Evolutionary conservation across 805 yeast species (phyloP), one percentile per base, ranked within the genome.

Genomic region (Saturnispora halmiae): DNA sequence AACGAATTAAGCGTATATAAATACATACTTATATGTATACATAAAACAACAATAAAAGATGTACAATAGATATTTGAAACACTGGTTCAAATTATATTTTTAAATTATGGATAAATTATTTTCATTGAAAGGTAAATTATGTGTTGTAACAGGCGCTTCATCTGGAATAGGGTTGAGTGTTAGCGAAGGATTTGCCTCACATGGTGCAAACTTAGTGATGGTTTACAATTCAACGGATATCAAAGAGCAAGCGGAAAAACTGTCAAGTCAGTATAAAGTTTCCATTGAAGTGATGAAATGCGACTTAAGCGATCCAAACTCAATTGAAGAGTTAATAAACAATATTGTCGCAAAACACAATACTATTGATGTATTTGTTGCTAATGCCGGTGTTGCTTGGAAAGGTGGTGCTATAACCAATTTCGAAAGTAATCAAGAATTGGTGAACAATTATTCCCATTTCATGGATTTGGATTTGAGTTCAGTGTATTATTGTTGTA

Each of bases 401-500:
- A 70, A 75, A 18, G 67, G 72, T 22, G 87, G 88, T 18, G 72
- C 72, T 15, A 57, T 76, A 46, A 58, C 73, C n/a, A 39, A 51
- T 5, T 63, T 63, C 34, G 56, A 64, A 45, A 53, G 53, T 27
- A 65, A 64, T 31, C 65, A 64, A 3, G 68, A 64, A 36, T 75
- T 48, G 22, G 68, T 68, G 48, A 62, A 64, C 40, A 77, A 75
- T 52, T 87, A 94, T 88, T 66, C 71, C 57, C 75, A 75, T 49
- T 75, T 86, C 42, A 70, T 85, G 55, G 73, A 77, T 55, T 74
- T 82, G 41, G 92, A 87, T 57, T 66, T 87, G 46, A 79, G 82
- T 56, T 86, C 92, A 9, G 82, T 81, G 34, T 85, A 79, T 65
- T 81, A 81, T 62, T 74, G 88, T 55, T 80, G 94, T 46, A 80